phyloP scores from a whole-genome alignment of 495 filamentous ascomycete genomes.

The Friedmanniomyces simplex region DNA sequence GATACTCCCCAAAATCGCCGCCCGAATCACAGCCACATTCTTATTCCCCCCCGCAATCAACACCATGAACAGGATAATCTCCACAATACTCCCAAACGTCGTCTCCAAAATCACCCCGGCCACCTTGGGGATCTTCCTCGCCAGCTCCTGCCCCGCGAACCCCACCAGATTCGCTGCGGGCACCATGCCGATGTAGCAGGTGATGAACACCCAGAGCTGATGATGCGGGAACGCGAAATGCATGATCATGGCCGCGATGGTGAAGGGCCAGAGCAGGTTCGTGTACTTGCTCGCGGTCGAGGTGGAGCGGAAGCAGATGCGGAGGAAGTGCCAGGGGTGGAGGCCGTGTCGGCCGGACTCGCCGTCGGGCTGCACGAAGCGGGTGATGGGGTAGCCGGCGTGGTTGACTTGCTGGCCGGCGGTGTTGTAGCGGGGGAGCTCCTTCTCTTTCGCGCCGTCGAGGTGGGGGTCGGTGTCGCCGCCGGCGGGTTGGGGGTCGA shows the following conservation, averaged over 20 bases:
- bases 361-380: slow-evolving; percentile 46
- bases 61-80: slow-evolving; percentile 26
- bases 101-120: slow-evolving; percentile 22
- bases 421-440: slow-evolving; percentile 5
- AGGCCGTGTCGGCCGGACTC: slow-evolving; percentile 55
- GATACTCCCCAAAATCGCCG: slow-evolving; percentile 72
- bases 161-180: slow-evolving; percentile 80
- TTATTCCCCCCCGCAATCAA: slow-evolving; percentile 11
- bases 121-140: slow-evolving; percentile 40
- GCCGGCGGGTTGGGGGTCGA: background rate
- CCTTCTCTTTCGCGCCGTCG: background rate
- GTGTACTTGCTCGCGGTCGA: slow-evolving; percentile 46
- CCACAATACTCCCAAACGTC: slow-evolving; percentile 22
- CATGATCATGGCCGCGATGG: slow-evolving; percentile 56
- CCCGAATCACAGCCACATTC: slow-evolving; percentile 61
- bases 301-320: slow-evolving; percentile 50
- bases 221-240: slow-evolving; percentile 52
- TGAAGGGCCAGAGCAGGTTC: slow-evolving; percentile 67
- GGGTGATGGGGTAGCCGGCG: slow-evolving; percentile 35
- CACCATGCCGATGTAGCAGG: slow-evolving; percentile 75
- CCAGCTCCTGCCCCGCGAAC: slow-evolving; percentile 73
- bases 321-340: slow-evolving; percentile 49
- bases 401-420: slow-evolving; percentile 25
- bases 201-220: slow-evolving; percentile 44
- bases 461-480: background rate